These are phyloP conservation scores for Penicillium sp. DNA, from an alignment of 2,329 filamentous ascomycete species.

Conservation along the genomic window DNA sequence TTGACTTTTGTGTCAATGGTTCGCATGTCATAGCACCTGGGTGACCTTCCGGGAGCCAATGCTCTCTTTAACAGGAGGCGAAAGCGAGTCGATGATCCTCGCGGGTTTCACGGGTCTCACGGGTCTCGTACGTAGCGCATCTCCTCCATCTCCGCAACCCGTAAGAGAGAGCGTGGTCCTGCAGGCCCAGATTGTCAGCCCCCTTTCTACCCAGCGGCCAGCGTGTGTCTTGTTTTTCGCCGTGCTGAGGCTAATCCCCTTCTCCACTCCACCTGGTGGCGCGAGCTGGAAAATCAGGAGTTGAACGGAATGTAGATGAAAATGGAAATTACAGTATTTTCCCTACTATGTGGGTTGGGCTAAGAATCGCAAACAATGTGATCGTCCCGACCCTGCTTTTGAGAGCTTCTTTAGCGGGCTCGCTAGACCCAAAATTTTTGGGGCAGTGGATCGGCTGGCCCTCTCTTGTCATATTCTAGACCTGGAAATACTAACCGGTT, in stretches of 20 bases:
- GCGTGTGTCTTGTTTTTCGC: not conserved
- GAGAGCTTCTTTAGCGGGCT: not conserved
- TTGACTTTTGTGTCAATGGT: conserved; percentile 1
- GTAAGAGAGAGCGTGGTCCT: not conserved
- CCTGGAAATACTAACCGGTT: not conserved
- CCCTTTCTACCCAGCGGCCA: not conserved
- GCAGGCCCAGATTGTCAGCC: not conserved
- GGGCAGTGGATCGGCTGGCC: not conserved
- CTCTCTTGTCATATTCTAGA: not conserved
- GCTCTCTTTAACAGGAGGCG: not conserved
- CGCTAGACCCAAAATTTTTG: not conserved
- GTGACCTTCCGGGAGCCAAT: not conserved
- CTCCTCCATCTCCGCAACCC: not conserved
- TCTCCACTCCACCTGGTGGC: conserved; percentile 4
- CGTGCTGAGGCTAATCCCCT: conserved; percentile 7
- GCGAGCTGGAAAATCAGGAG: not conserved
- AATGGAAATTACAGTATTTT: conserved; percentile 6
- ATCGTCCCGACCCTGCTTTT: conserved; percentile 7
- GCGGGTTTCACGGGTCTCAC: not conserved
- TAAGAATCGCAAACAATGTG: conserved; percentile 5
- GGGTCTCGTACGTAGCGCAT: not conserved
- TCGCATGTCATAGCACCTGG: not conserved
- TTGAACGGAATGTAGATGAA: not conserved
- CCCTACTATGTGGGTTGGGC: conserved; percentile 2
- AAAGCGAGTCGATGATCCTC: not conserved